A percentile compares a stretch with the other conserved stretches of the same genome.
Conservation (phyloP, 495 filamentous ascomycete genomes). For the Beverwykella pulmonaria region DNA sequence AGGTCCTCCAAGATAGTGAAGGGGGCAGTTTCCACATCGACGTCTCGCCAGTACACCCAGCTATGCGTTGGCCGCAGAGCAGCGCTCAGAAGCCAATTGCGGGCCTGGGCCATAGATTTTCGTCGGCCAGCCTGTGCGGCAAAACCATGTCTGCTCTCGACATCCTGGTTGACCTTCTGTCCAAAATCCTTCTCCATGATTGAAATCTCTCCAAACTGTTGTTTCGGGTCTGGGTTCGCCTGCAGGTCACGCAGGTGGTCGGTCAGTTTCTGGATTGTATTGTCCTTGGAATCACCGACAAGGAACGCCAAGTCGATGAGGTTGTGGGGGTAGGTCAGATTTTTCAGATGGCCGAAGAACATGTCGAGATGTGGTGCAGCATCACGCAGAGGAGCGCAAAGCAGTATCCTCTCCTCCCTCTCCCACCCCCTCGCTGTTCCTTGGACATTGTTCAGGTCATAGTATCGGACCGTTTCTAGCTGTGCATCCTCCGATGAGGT, state of each 20-base stretch:
- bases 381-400: constrained; percentile 94
- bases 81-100: constrained; percentile 96
- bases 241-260: constrained; percentile 79
- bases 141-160: constrained; percentile 96
- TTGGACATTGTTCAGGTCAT: constrained; percentile 88
- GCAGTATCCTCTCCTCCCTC: constrained; percentile 87
- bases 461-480: constrained; percentile 92
- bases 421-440: constrained; percentile 93
- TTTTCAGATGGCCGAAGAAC: constrained; percentile 96
- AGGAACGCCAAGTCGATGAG: constrained; percentile 95
- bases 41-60: constrained; percentile 99
- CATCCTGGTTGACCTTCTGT: constrained; percentile 96
- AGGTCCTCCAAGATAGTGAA: constrained; percentile 95
- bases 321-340: constrained; percentile 97
- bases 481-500: constrained; percentile 70
- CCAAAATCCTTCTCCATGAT: constrained; percentile 99
- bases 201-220: constrained; percentile 93
- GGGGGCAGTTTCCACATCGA: constrained; percentile 96
- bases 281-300: constrained; percentile 95
- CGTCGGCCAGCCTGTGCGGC: constrained; percentile 91
- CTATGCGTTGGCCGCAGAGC: constrained; percentile 92
- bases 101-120: constrained; percentile 96
- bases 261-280: constrained; percentile 75
- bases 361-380: constrained; percentile 91
- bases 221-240: constrained; percentile 69